Evolutionary conservation across 2,329 filamentous ascomycete genomes (phyloP).

Genomic region (Aspergillus pseudotamarii): DNA sequence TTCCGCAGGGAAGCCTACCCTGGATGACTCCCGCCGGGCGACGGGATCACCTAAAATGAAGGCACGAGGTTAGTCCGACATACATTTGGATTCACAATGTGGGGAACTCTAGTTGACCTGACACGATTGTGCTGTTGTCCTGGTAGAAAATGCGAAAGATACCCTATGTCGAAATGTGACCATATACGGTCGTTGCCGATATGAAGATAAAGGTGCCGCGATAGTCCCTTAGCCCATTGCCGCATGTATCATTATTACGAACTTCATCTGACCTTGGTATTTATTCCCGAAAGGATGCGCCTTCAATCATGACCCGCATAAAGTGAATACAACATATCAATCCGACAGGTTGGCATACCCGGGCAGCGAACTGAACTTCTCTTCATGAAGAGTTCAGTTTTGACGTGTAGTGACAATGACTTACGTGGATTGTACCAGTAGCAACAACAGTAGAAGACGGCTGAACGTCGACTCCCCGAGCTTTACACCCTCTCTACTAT

Average conservation of each 20-base stretch:
- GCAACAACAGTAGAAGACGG: conserved; percentile 60
- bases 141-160: conserved; percentile 74
- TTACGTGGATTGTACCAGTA: conserved; percentile 20
- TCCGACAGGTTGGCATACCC: conserved; percentile 40
- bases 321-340: conserved; percentile 50
- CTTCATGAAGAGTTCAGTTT: background rate
- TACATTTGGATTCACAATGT: background rate
- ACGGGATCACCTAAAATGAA: conserved; percentile 52
- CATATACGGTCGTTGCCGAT: conserved; percentile 91
- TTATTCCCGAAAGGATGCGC: conserved; percentile 61
- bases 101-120: conserved; percentile 8
- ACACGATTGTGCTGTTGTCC: conserved; percentile 11
- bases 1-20: conserved; percentile 45
- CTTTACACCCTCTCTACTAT: conserved; percentile 71
- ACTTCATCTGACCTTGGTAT: conserved; percentile 24
- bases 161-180: conserved; percentile 89
- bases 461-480: conserved; percentile 96
- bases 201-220: conserved; percentile 74
- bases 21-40: conserved; percentile 50
- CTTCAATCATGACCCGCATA: conserved; percentile 82
- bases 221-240: conserved; percentile 9
- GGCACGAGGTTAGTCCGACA: conserved; percentile 47
- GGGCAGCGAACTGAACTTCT: conserved; percentile 6
- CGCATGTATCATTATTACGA: conserved; percentile 3
- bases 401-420: conserved; percentile 11